phyloP scores from a whole-genome alignment of 768 basidiomycete genomes.

The Hericium coralloides region DNA sequence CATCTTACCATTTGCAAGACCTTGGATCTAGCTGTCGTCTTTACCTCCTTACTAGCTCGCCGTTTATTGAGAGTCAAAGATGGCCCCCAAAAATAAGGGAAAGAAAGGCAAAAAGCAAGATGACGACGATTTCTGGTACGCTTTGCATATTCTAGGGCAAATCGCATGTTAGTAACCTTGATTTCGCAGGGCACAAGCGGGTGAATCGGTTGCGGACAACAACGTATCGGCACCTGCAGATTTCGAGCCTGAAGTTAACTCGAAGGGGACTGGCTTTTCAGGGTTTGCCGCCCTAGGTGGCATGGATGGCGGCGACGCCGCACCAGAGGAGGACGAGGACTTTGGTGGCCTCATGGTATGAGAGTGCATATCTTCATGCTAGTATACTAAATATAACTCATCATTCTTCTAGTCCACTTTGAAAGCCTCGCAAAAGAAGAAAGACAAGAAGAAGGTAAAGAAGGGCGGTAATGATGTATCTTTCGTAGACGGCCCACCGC shows the following conservation, averaged over 20 bases:
- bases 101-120: conserved; percentile 81
- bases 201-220: conserved; percentile 43
- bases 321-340: conserved; percentile 44
- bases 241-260: conserved; percentile 35
- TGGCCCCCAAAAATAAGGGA: conserved; percentile 70
- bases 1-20: no score
- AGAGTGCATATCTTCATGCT: not conserved
- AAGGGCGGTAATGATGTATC: conserved; percentile 23
- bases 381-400: not conserved
- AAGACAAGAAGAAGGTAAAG: conserved; percentile 42
- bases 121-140: conserved; percentile 79
- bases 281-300: conserved; percentile 40
- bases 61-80: conserved; percentile 13
- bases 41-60: not conserved
- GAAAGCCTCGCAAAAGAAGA: conserved; percentile 48
- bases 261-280: conserved; percentile 31
- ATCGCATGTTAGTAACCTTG: conserved; percentile 10
- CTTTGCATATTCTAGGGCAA: not conserved
- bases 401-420: conserved; percentile 43
- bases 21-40: no score
- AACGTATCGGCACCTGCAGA: conserved; percentile 24
- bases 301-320: conserved; percentile 33
- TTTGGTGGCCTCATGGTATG: conserved; percentile 73
- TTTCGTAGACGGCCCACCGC: conserved; percentile 16
- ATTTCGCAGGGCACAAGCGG: conserved; percentile 50